A percentile compares a stretch with the other conserved stretches of the same genome.
Conservation (phyloP, 805 yeast species). For the Sugiyamaella chiloensis region DNA sequence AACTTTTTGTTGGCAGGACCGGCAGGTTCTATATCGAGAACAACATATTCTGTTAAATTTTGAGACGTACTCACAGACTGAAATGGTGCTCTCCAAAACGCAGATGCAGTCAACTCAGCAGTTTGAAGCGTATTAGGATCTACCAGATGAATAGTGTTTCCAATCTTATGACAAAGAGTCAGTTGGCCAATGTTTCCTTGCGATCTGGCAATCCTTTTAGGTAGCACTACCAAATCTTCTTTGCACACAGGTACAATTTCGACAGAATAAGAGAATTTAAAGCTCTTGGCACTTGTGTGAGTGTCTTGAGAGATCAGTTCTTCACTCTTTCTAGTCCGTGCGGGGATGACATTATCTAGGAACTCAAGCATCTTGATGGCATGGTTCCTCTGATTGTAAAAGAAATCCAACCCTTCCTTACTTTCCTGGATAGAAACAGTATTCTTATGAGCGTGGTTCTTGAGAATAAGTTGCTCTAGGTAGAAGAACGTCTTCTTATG, state of each 20-base stretch:
- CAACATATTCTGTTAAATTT: conserved; percentile 80
- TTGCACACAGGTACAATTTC: conserved; percentile 96
- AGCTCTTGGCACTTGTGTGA: conserved; percentile 82
- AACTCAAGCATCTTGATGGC: conserved; percentile 95
- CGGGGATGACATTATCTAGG: conserved; percentile 78
- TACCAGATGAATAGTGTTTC: conserved; percentile 79
- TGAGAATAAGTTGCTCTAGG: conserved; percentile 90
- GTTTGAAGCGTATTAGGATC: conserved; percentile 80
- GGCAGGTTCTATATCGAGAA: conserved; percentile 74
- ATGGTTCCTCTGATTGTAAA: conserved; percentile 81
- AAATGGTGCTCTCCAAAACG: conserved; percentile 84
- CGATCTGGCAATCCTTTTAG: conserved; percentile 78
- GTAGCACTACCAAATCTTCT: conserved; percentile 91
- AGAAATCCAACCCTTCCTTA: conserved; percentile 93
- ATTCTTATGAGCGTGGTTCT: conserved; percentile 88
- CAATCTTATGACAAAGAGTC: conserved; percentile 78
- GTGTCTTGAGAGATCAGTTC: conserved; percentile 90
- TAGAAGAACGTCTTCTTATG: conserved; percentile 96
- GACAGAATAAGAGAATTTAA: conserved; percentile 87
- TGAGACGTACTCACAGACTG: conserved; percentile 62
- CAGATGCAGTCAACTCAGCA: conserved; percentile 66
- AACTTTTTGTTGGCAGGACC: conserved; percentile 69
- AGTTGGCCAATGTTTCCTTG: conserved; percentile 80
- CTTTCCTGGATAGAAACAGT: conserved; percentile 91
- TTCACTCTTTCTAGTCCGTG: conserved; percentile 77